These are phyloP conservation scores for Begonia loranthoides DNA, from an alignment of 306 rosid genomes.

Conservation along the genomic window DNA sequence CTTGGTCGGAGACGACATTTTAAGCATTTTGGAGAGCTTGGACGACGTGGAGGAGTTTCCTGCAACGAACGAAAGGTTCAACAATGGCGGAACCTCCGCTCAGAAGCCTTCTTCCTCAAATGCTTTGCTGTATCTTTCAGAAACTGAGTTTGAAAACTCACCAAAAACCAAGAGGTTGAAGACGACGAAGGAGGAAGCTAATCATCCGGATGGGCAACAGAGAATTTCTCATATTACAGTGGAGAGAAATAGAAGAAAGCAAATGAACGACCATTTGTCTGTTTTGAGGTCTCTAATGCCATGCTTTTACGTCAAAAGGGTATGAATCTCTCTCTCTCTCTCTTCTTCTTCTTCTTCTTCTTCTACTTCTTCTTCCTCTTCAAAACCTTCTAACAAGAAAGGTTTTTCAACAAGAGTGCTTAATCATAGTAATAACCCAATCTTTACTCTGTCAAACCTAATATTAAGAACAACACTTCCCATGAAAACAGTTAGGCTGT, in stretches of 20 bases:
- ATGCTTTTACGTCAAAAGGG: conserved; percentile 48
- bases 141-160: conserved; percentile 39
- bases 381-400: no score
- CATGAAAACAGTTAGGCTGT: no score
- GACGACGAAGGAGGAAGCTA: conserved; percentile 22
- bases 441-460: no score
- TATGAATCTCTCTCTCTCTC: conserved; percentile 13
- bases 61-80: not conserved
- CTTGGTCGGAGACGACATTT: conserved; percentile 34
- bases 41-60: conserved; percentile 44
- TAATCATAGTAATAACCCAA: no score
- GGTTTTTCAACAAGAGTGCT: no score
- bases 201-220: conserved; percentile 28
- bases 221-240: conserved; percentile 39
- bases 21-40: conserved; percentile 57
- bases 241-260: conserved; percentile 57
- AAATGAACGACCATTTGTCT: conserved; percentile 50
- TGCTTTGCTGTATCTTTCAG: conserved; percentile 8
- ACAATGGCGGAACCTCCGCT: no score
- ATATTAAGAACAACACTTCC: no score
- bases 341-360: not conserved
- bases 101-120: no score
- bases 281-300: conserved; percentile 61
- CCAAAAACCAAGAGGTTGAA: conserved; percentile 48
- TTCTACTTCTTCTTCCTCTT: not conserved